Conservation (phyloP, 768 basidiomycete species). For the Naganishia onofrii region DNA sequence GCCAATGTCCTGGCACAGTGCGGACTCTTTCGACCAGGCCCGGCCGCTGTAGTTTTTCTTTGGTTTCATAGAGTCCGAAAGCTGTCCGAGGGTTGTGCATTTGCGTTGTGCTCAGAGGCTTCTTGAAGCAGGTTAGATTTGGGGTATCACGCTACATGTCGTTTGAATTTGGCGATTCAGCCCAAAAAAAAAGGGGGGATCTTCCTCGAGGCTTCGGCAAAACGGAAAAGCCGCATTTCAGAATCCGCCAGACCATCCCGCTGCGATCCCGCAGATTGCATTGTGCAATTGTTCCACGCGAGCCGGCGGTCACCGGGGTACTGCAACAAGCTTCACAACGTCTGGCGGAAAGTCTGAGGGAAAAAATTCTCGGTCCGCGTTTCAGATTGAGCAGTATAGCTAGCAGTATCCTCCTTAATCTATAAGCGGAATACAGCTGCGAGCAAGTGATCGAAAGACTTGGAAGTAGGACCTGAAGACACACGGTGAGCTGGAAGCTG, state of each 20-base stretch:
- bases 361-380: too few species aligned
- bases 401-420: background rate
- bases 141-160: background rate
- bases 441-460: background rate
- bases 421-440: background rate
- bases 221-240: background rate
- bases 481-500: too few species aligned
- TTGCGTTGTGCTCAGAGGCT: background rate
- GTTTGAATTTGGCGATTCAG: background rate
- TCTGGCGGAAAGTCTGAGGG: background rate
- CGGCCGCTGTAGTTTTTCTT: slow-evolving; percentile 5
- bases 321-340: background rate
- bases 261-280: slow-evolving; percentile 3
- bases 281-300: slow-evolving; percentile 16
- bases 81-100: slow-evolving; percentile 9
- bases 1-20: background rate
- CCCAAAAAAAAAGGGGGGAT: slow-evolving; percentile 14
- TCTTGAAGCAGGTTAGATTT: background rate
- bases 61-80: background rate
- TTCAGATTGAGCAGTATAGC: too few species aligned
- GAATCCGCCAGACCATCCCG: background rate
- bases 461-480: too few species aligned
- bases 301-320: background rate
- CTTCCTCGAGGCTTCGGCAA: slow-evolving; percentile 6
- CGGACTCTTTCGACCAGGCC: slow-evolving; percentile 11